Evolutionary conservation across 495 filamentous ascomycete species (phyloP).

Genomic region (Aspergillus hancockii): DNA sequence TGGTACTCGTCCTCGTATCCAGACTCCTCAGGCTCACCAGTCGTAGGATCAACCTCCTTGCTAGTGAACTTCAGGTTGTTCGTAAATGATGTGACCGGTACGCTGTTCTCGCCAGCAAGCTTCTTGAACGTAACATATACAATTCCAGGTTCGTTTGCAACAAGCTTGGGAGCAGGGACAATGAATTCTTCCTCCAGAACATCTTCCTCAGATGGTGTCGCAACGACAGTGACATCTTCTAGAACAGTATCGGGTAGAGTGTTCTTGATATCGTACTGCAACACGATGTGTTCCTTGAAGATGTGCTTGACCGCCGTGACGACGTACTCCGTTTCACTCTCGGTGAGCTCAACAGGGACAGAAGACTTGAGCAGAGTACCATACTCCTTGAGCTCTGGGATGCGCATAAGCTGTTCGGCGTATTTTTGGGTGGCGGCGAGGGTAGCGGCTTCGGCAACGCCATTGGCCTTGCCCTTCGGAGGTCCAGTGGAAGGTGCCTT

Average conservation of each 20-base stretch:
- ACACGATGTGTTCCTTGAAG: conserved; percentile 92
- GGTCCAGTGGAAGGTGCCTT: conserved; percentile 87
- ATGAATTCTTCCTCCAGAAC: conserved; percentile 85
- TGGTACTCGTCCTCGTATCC: conserved; percentile 98
- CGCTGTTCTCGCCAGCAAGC: conserved; percentile 62
- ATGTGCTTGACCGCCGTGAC: conserved; percentile 93
- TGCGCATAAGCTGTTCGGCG: conserved; percentile 77
- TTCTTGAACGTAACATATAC: conserved; percentile 96
- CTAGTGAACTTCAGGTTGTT: conserved; percentile 95
- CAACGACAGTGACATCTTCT: conserved; percentile 85
- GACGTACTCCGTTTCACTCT: conserved; percentile 97
- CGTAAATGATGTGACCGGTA: conserved; percentile 78
- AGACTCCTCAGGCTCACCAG: conserved; percentile 83
- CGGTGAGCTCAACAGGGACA: conserved; percentile 81
- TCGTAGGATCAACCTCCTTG: conserved; percentile 97
- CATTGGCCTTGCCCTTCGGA: conserved; percentile 67
- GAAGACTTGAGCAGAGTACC: conserved; percentile 90
- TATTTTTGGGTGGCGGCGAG: conserved; percentile 83
- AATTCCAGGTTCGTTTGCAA: conserved; percentile 80
- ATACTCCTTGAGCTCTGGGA: conserved; percentile 87
- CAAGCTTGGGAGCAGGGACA: conserved; percentile 79
- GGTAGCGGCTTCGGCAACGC: conserved; percentile 73
- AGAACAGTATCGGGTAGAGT: conserved; percentile 88
- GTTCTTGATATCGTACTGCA: conserved; percentile 98
- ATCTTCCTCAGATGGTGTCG: conserved; percentile 82